A percentile compares a stretch with the other conserved stretches of the same genome.
These are phyloP conservation scores for Didymosphaeria variabile DNA, from an alignment of 2,329 filamentous ascomycete species.

Conservation along the genomic window DNA sequence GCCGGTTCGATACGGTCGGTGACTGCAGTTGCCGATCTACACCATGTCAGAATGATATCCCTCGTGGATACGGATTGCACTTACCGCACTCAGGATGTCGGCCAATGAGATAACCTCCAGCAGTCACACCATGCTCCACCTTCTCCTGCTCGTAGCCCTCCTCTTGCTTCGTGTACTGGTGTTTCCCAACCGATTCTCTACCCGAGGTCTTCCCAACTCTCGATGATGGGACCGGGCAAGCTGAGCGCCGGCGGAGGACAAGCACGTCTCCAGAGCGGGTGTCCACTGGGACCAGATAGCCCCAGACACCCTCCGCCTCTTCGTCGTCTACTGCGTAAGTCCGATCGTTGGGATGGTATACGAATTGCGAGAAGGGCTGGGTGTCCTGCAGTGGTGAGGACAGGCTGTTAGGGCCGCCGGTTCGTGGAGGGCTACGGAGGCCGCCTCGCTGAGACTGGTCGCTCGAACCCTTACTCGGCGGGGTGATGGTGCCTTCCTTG, in stretches of 20 bases:
- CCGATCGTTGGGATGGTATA: constrained; percentile 74
- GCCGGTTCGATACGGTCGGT: constrained; percentile 86
- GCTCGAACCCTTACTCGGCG: constrained; percentile 58
- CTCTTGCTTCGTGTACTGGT: constrained; percentile 67
- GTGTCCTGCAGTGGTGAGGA: constrained; percentile 78
- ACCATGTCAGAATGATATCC: constrained; percentile 21
- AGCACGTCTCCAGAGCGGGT: constrained; percentile 72
- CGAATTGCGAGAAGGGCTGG: constrained; percentile 81
- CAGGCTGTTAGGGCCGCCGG: constrained; percentile 45
- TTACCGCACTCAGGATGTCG: constrained; percentile 92
- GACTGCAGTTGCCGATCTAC: constrained; percentile 77
- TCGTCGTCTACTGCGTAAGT: constrained; percentile 88
- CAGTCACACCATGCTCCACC: constrained; percentile 62
- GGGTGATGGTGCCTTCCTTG: constrained; percentile 78
- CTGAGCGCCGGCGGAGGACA: constrained; percentile 77
- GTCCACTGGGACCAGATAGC: constrained; percentile 87
- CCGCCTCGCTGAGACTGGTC: constrained; percentile 37
- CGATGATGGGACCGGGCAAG: constrained; percentile 68
- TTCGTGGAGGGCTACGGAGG: constrained; percentile 30
- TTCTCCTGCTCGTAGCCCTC: constrained; percentile 67
- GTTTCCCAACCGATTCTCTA: constrained; percentile 56
- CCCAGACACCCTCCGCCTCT: constrained; percentile 88
- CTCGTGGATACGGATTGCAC: constrained; percentile 44
- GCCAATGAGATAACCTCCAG: constrained; percentile 89
- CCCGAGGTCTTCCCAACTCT: constrained; percentile 50